Base-by-base conservation (phyloP, 352 stramenopile species). In the Globisporangium nagaii region DNA sequence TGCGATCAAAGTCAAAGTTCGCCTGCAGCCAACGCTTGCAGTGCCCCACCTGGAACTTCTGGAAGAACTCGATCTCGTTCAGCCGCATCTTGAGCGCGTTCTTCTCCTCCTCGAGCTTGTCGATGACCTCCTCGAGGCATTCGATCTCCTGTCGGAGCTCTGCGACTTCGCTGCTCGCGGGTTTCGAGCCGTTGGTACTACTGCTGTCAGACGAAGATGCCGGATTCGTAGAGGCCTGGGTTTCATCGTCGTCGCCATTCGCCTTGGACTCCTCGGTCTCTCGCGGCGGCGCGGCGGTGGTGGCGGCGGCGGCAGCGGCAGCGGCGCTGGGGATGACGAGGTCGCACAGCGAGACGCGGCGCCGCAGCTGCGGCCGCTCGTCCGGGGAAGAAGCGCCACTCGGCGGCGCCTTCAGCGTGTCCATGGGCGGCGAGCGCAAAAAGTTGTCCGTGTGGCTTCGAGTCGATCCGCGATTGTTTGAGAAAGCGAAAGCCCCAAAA, bases 1-100 rank as follows among this genome's bases (percentile, higher is more conserved):
- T 76, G 39, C 73, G 70, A 48, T 84, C 73, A 45, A 84, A 84
- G 30, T 80, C 73, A 59, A 65, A 84, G 58, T 84, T 84, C 51
- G 41, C 54, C 13, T 58, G 54, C 34, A 84, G 62, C 73, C 73
- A 84, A 42, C 74, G 74, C 46, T 74, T 71, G 63, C 73, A 84
- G 46, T 84, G 62, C 0, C 37, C 58, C 24, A 70, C 36, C 39
- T 66, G 60, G 42, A 84, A 84, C 53, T 62, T 58, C 27, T 66
- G 59, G 27, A 63, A 56, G 49, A 69, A 79, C 43, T 75, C 49
- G 20, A 77, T 47, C 34, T 75, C 62, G 43, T 76, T 74, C 24
- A 84, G 64, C 31, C 70, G 70, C 58, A 68, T 66, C 43, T 69
- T 66, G 27, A 84, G 66, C 17, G 73, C 73, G n/a, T 74, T 60